phyloP scores from a whole-genome alignment of 352 stramenopile species.

The Blastocystis hominis region DNA sequence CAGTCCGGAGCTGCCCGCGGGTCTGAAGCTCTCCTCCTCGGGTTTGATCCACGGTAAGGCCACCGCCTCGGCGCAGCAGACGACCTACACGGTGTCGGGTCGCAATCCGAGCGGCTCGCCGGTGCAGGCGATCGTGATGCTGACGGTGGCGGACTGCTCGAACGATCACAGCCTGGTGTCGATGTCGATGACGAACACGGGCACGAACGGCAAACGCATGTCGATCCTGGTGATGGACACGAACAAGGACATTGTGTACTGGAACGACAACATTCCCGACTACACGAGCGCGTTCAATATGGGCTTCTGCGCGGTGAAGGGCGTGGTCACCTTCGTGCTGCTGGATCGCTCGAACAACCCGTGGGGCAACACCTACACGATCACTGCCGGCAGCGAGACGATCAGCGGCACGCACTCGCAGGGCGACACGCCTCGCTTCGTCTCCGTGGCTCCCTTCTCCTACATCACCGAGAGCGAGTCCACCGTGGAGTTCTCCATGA shows the following conservation, averaged over 20 bases:
- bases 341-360: not conserved
- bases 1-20: not conserved
- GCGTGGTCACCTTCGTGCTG: not conserved
- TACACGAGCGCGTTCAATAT: not conserved
- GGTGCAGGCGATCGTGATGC: not conserved
- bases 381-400: not conserved
- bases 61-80: not conserved
- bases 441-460: not conserved
- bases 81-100: not conserved
- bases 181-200: not conserved
- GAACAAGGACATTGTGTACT: not conserved
- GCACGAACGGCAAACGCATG: not conserved
- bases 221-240: not conserved
- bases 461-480: not conserved
- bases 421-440: not conserved
- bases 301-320: not conserved
- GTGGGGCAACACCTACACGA: not conserved
- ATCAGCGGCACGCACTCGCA: not conserved
- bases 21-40: not conserved
- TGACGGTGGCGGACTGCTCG: not conserved
- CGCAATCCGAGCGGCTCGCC: not conserved
- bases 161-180: not conserved
- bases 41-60: slow-evolving; percentile 3
- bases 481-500: not conserved
- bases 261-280: slow-evolving; percentile 2